Evolutionary conservation across 2,329 filamentous ascomycete species (phyloP).

Genomic region (Periconia macrospinosa): DNA sequence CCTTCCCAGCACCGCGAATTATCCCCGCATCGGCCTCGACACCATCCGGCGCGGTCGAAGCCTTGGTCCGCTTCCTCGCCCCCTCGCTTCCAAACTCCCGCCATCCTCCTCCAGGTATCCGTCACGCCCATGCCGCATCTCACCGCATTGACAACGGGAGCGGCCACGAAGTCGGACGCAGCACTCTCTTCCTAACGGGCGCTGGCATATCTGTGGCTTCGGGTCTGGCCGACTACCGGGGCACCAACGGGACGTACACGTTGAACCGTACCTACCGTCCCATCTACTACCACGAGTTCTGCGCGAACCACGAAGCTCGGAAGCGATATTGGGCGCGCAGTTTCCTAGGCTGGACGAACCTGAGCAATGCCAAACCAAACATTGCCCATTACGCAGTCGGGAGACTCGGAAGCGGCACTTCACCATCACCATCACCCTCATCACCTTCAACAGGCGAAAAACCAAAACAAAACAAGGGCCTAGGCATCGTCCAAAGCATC

Average conservation of each 20-base stretch:
- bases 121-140: not conserved
- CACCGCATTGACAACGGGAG: not conserved
- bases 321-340: slow-evolving; percentile 96
- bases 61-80: slow-evolving; percentile 76
- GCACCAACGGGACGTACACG: slow-evolving; percentile 86
- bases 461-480: not conserved
- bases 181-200: slow-evolving; percentile 72
- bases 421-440: not conserved
- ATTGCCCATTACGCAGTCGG: slow-evolving; percentile 75
- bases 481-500: slow-evolving; percentile 1
- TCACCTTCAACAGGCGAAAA: not conserved
- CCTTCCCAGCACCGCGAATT: slow-evolving; percentile 73
- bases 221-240: slow-evolving; percentile 90
- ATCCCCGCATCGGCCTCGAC: slow-evolving; percentile 73
- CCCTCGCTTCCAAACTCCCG: slow-evolving; percentile 20
- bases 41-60: slow-evolving; percentile 71
- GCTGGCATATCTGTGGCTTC: slow-evolving; percentile 93
- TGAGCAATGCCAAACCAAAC: slow-evolving; percentile 80
- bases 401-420: slow-evolving; percentile 59
- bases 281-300: slow-evolving; percentile 91
- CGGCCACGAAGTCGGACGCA: slow-evolving; percentile 43
- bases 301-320: slow-evolving; percentile 76
- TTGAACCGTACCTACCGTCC: slow-evolving; percentile 88
- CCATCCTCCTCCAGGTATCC: not conserved
- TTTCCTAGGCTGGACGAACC: slow-evolving; percentile 87